Evolutionary conservation across 2,329 filamentous ascomycete genomes (phyloP), one percentile per base, ranked within the genome.

Genomic region (Colletotrichum trifolii): DNA sequence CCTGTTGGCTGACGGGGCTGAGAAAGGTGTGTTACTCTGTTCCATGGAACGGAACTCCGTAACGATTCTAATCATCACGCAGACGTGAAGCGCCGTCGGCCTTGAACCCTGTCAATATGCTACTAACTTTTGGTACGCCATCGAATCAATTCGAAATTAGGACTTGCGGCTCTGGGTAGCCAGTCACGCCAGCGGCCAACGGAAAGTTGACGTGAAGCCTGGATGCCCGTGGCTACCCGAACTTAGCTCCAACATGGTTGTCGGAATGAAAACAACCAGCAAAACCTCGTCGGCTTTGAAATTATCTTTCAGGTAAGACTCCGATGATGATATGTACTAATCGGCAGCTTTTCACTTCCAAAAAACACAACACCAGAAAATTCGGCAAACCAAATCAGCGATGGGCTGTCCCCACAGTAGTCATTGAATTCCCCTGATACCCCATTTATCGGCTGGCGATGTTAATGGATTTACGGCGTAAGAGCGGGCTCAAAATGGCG

Each of bases 21-120:
- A 68, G 64, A 70, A 70, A 66, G 71, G 72, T 73, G 54, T 33
- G 67, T 53, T 13, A 4, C 33, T 36, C 33, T 13, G n/a, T 35
- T 12, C 6, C 8, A 52, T 15, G 12, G 42, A 39, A 57, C 8
- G n/a, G 17, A 13, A 3, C 6, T 7, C 33, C 11, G 13, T 12
- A 3, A 13, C 9, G 6, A 50, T 13, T 60, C 67, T 71, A 67
- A 71, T 59, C 9, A 12, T 34, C 11, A 13, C 38, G 10, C 53
- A 73, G 71, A 73, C 59, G 60, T 67, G 68, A 73, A 73, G 66
- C 71, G 71, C 54, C 71, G 68, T 67, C 69, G 70, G 36, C 69
- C 71, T 60, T 72, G 45, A 57, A 17, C 50, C 52, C 25, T 11
- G 17, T 12, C 54, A 49, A 45, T 35, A 48, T 45, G 8, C 54